Conservation (phyloP, 139 green algal genomes). For the Chlamydomonas sp. region DNA sequence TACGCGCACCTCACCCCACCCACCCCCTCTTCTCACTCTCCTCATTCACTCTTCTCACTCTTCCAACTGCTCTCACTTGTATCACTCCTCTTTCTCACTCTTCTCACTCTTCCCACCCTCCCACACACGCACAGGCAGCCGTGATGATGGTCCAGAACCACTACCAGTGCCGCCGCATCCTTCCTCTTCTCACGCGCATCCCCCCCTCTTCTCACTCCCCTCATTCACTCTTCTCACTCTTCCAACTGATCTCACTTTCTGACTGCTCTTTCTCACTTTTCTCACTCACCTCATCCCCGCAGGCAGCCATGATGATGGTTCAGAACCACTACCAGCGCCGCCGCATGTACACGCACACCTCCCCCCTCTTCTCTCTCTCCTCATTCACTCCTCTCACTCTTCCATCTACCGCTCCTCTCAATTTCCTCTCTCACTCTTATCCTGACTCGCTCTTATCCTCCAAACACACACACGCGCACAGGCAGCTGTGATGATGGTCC, state of each 20-base stretch:
- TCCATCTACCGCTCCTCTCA: neutral
- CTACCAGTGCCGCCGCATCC: neutral
- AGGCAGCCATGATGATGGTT: slow-evolving; percentile 37
- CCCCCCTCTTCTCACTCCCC: neutral
- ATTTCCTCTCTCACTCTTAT: no score
- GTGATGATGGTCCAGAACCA: slow-evolving; percentile 20
- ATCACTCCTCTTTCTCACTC: no score
- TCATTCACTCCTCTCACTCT: neutral
- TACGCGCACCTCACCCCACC: slow-evolving; percentile 63
- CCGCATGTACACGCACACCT: slow-evolving; percentile 81
- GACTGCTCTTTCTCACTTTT: no score
- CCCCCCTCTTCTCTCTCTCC: slow-evolving; percentile 33
- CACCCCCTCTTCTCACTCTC: slow-evolving; percentile 43
- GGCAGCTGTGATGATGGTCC: slow-evolving; percentile 37
- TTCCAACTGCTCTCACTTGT: neutral
- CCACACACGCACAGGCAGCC: slow-evolving; percentile 25
- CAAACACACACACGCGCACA: slow-evolving; percentile 26
- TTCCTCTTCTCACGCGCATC: neutral
- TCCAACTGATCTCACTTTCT: slow-evolving; percentile 24
- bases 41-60: neutral
- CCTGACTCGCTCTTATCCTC: no score
- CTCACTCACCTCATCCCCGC: no score
- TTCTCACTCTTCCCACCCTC: no score
- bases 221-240: slow-evolving; percentile 28
- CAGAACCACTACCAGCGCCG: slow-evolving; percentile 76